Base-by-base conservation (phyloP, 2,329 filamentous ascomycete species). In the Fusarium secorum region DNA sequence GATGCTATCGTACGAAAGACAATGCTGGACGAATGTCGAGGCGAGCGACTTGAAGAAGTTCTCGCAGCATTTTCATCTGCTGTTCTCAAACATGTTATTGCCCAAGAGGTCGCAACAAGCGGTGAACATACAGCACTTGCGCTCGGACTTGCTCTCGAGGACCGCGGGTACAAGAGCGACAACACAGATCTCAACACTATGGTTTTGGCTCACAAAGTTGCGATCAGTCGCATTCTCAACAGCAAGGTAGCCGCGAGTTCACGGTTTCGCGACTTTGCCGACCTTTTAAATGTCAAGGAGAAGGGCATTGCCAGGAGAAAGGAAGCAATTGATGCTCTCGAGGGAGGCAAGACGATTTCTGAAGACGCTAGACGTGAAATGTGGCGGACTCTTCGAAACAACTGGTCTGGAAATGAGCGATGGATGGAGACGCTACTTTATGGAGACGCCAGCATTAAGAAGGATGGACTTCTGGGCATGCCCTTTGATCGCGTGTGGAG, bases 21-120 rank as follows among this genome's bases (percentile, higher is more conserved):
- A 0, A 97, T 98, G 93, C 85, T 99, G 55, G 96, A 99, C 78
- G 95, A 99, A 75, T 99, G 96, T 82, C 95, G 92, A 72, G 95
- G 95, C 10, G 94, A 97, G 59, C 91, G 93, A 70, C 88, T 98
- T 59, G 94, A 95, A 78, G 96, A 99, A 77, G 83, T 97, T 3
- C 85, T 98, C 32, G 89, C 93, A 6, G 85, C 89, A 1, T 97
- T 99, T 75, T 98, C 95, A 3, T 93, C 92, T 18, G 88, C 90
- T 0, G 94, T 97, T 1, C 80, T 98, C 68, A 92, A 92, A 76
- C 94, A 91, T 76, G 80, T 88, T 2, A 81, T 92, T 2, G 83
- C 85, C 1, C 81, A 83, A 44, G 78, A 83, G 41, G 74, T 79
- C 42, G 78, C 79, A 24, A 80, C 81, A 39, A 78, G 80, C 41